Conservation (phyloP, 1,139 yeast species). For the Geotrichum histeridarum region DNA sequence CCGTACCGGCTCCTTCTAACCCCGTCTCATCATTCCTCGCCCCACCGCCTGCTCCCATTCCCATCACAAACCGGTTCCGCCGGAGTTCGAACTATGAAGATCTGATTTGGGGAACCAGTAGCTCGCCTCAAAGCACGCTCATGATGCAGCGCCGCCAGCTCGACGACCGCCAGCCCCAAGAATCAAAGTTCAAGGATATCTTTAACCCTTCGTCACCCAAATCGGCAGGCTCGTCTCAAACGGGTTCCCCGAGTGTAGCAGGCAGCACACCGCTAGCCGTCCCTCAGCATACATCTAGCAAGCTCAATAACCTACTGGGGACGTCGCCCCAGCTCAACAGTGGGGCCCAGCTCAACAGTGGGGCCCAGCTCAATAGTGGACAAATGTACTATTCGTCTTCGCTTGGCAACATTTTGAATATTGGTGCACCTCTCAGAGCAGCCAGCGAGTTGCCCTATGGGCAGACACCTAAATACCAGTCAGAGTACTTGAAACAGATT, state of each 20-base stretch:
- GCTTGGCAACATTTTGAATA: conserved; percentile 6
- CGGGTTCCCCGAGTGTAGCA: neutral
- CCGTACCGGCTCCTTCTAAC: neutral
- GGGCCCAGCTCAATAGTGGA: conserved; percentile 1
- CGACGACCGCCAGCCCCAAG: neutral
- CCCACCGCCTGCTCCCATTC: neutral
- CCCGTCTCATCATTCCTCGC: neutral
- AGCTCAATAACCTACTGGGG: neutral
- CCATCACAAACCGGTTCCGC: conserved; percentile 5
- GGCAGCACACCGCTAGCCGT: neutral
- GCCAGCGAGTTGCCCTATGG: conserved; percentile 7
- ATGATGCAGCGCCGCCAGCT: neutral
- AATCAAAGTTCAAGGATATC: conserved; percentile 14
- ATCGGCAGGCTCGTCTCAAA: neutral
- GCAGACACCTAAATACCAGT: conserved; percentile 15
- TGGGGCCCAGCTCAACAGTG: too few relatives aligned
- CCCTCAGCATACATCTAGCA: neutral
- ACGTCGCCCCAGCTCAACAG: neutral
- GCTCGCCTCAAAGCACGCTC: conserved; percentile 4
- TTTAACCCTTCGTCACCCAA: conserved; percentile 14
- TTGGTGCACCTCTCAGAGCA: conserved; percentile 6
- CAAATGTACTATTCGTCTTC: conserved; percentile 8
- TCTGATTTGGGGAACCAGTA: conserved; percentile 15
- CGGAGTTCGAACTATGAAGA: conserved; percentile 16
- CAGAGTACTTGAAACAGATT: conserved; percentile 16